Base-by-base conservation (phyloP, 1,284 basidiomycete species). In the Trametes polyzona region DNA sequence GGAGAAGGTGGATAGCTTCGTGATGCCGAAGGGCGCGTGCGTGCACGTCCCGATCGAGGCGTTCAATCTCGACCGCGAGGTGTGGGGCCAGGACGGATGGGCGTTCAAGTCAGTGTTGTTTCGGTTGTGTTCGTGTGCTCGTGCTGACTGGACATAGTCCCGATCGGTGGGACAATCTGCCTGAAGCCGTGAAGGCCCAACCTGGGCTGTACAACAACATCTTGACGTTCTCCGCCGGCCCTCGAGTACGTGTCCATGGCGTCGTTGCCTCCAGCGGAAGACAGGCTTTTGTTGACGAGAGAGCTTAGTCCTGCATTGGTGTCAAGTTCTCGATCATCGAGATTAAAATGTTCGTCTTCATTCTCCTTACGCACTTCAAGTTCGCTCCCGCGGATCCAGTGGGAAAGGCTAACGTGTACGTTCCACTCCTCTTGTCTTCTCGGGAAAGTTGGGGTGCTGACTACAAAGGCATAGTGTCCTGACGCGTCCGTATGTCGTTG, bases 51-150 rank as follows among this genome's bases (percentile, higher is more conserved):
- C 90, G 0, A 72, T 92, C 11, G 90, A 93, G 64, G 88, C 83
- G 2, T 86, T 92, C 75, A 90, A 91, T 65, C 71, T 90, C 33
- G 87, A 90, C 67, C 86, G 83, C 58, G 78, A 71, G 26, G 78
- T 92, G 24, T 93, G 91, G 90, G 91, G 90, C 8, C 74, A 81
- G 16, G 83, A 89, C 69, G 88, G 87, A 32, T 90, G 88, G 87
- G 75, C 81, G 24, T 93, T 92, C 72, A 80, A 84, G 90, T 91
- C 67, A 59, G 86, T 73, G 8, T 53, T 16, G 27, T 27, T 29
- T 14, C 16, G 10, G 14, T 23, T 30, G 17, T 42, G 14, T 11
- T n/a, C 19, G 23, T 21, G 23, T 41, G 47, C 35, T 23, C 35
- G n/a, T 40, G 10, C 11, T 47, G 14, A 41, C 10, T 42, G 41